Evolutionary conservation across 2,329 filamentous ascomycete species (phyloP).

Genomic region (Chaetomium olivaceum): DNA sequence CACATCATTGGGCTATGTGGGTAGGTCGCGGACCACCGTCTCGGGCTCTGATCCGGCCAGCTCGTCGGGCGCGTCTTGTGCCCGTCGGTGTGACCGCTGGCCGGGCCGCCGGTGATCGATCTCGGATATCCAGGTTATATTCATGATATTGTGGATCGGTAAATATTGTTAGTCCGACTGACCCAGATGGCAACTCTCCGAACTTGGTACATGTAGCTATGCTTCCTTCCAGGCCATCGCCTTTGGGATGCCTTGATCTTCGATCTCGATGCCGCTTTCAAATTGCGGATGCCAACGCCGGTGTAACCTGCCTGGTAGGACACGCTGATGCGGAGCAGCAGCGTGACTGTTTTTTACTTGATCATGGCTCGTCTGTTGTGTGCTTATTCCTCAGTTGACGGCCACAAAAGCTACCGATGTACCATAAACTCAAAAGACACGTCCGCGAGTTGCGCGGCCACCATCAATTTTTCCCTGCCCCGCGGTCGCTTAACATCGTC

Average conservation of each 20-base stretch:
- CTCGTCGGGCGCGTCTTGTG: neutral
- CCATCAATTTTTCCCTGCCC: neutral
- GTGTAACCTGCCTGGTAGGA: neutral
- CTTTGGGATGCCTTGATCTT: neutral
- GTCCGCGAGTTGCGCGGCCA: neutral
- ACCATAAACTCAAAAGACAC: neutral
- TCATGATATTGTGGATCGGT: neutral
- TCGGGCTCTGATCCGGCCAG: conserved; percentile 3
- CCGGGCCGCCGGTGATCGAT: neutral
- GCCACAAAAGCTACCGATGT: neutral
- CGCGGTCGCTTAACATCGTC: neutral
- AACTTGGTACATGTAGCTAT: neutral
- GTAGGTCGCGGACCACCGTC: neutral
- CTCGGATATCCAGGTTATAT: neutral
- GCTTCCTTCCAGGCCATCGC: neutral
- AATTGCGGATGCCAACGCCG: neutral
- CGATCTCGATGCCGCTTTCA: neutral
- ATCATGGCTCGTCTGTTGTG: neutral
- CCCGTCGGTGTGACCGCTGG: neutral
- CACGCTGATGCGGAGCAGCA: neutral
- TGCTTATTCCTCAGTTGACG: neutral
- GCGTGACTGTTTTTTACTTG: neutral
- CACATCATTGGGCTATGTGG: conserved; percentile 4
- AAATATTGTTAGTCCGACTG: neutral
- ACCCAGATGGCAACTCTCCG: neutral